Conservation (phyloP, 2,329 filamentous ascomycete species). For the Raffaelea arxii region DNA sequence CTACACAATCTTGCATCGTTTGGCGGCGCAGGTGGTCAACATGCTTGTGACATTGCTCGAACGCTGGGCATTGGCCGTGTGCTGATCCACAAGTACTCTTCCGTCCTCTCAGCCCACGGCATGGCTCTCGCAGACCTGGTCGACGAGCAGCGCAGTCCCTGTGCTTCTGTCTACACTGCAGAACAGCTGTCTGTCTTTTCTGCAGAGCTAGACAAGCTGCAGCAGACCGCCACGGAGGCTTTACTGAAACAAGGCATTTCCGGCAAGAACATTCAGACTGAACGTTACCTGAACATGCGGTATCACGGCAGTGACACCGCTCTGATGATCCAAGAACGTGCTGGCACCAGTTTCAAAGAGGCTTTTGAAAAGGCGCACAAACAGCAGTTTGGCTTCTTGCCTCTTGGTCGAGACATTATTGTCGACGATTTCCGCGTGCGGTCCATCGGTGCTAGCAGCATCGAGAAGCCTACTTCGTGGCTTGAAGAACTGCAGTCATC, state of each 20-base stretch:
- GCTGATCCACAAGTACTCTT: conserved; percentile 76
- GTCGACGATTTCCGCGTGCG: conserved; percentile 62
- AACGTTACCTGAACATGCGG: conserved; percentile 89
- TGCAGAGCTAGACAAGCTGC: conserved; percentile 60
- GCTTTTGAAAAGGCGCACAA: conserved; percentile 61
- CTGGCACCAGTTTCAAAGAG: conserved; percentile 30
- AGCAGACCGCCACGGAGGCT: conserved; percentile 51
- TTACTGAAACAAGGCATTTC: conserved; percentile 54
- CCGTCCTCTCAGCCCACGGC: conserved; percentile 80
- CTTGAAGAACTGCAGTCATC: conserved; percentile 22
- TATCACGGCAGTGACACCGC: conserved; percentile 85
- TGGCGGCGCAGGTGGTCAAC: conserved; percentile 83
- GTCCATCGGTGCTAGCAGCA: not conserved
- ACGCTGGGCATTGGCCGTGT: conserved; percentile 77
- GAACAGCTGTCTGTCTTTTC: conserved; percentile 53
- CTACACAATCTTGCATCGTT: conserved; percentile 87
- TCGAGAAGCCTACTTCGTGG: not conserved
- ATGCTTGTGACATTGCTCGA: conserved; percentile 78
- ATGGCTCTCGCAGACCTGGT: conserved; percentile 82
- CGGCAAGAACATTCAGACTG: conserved; percentile 62
- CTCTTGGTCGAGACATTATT: conserved; percentile 56
- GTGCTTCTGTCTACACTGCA: conserved; percentile 52
- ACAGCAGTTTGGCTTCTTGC: conserved; percentile 62
- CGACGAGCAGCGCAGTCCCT: conserved; percentile 14
- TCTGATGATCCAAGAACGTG: conserved; percentile 58